Base-by-base conservation (phyloP, 306 rosid genomes). In the Vigna nakashimae region DNA sequence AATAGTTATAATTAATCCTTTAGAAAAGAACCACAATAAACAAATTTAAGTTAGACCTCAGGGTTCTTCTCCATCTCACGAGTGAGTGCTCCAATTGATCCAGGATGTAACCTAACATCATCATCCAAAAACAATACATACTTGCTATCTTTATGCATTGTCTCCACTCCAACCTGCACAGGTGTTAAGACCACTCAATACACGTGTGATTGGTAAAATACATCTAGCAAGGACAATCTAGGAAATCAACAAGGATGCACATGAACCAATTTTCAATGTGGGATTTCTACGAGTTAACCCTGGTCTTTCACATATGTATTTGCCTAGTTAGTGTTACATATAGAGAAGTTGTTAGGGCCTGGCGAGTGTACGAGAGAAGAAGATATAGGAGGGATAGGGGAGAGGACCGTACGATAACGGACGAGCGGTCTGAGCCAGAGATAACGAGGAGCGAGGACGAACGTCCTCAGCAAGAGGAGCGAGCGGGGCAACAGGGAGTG, bases 51-150 rank as follows among this genome's bases (percentile, higher is more conserved):
- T 60, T 77, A 80, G 82, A 92, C 98, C 63, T 90, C 92, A 17
- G 98, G 95, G 83, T 86, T 92, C 74, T 89, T 92, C 79, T 90
- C 92, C 98, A 94, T 94, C 88, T 92, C 97, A 40, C 91, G 75
- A 12, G 95, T 88, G 77, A 94, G 91, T 14, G 98, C 96, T 83
- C 98, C 97, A 62, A 94, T 87, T 80, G 98, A 85, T 76, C 97
- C 98, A 63, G 98, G 98, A 86, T 94, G 98, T 76, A 92, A 79
- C 84, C 98, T 92, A 75, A 94, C 98, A 82, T 94, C 98, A 20
- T 94, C 98, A 82, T 92, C 98, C 90, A 94, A 83, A 87, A 94
- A 94, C 55, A 94, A 76, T 24, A 92, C 90, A 87, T 92, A 94
- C 83, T 90, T 94, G 82, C 78, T 90, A 69, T 86, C 93, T 83